phyloP scores from a whole-genome alignment of 768 basidiomycete genomes.

The Coprinopsis cinerea region DNA sequence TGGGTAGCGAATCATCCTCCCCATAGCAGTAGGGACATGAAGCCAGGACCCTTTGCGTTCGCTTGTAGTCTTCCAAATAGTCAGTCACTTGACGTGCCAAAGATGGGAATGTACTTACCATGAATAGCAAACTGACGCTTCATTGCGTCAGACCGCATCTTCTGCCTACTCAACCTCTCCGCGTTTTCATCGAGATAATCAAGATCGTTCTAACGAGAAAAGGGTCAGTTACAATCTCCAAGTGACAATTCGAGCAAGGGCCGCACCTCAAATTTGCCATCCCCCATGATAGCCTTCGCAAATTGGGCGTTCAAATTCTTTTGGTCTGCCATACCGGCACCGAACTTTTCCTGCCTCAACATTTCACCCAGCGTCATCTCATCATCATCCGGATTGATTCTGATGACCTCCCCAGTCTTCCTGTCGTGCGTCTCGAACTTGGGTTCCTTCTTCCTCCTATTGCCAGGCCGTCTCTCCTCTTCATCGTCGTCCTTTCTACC shows the following conservation, averaged over 20 bases:
- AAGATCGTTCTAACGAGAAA: slow-evolving; percentile 56
- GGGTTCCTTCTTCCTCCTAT: slow-evolving; percentile 75
- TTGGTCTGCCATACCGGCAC: slow-evolving; percentile 84
- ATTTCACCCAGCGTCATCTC: slow-evolving; percentile 81
- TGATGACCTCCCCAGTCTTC: slow-evolving; percentile 84
- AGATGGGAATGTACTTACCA: slow-evolving; percentile 40
- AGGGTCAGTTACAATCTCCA: background rate
- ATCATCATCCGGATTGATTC: slow-evolving; percentile 91
- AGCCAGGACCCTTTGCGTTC: slow-evolving; percentile 85
- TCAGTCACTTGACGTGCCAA: background rate
- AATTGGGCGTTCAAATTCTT: slow-evolving; percentile 89
- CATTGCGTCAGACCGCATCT: slow-evolving; percentile 95
- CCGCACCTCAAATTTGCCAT: slow-evolving; percentile 79
- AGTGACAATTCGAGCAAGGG: background rate
- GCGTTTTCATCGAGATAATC: slow-evolving; percentile 98
- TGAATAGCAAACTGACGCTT: slow-evolving; percentile 96
- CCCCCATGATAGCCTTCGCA: slow-evolving; percentile 80
- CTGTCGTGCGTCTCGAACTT: slow-evolving; percentile 86
- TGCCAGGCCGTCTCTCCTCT: slow-evolving; percentile 47
- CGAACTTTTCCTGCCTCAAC: slow-evolving; percentile 87
- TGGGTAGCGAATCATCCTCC: slow-evolving; percentile 88
- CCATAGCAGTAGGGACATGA: slow-evolving; percentile 85
- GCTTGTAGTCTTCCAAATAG: slow-evolving; percentile 71
- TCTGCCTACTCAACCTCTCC: slow-evolving; percentile 84
- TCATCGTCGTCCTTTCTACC: slow-evolving; percentile 58